Conservation (phyloP, 139 green algal species). For the Dunaliella sp. region DNA sequence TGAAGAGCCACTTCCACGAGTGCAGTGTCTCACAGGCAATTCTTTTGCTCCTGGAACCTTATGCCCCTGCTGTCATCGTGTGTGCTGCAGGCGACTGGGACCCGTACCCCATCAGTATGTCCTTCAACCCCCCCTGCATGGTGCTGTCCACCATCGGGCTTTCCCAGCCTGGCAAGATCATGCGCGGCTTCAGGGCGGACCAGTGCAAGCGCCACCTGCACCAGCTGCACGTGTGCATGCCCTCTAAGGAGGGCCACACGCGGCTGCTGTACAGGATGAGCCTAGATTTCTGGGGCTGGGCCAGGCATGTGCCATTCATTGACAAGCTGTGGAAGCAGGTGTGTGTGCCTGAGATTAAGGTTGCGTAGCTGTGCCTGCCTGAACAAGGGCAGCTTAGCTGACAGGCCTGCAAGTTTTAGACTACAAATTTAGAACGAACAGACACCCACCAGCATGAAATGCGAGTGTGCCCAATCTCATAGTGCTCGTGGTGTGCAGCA, state of each 20-base stretch:
- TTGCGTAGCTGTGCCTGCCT: too few relatives aligned
- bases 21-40: too few relatives aligned
- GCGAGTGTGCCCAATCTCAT: too few relatives aligned
- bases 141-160: constrained; percentile 88
- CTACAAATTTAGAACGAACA: too few relatives aligned
- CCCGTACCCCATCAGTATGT: constrained; percentile 98
- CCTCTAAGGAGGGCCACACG: constrained; percentile 77
- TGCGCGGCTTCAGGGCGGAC: constrained; percentile 58
- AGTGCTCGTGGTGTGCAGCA: too few relatives aligned
- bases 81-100: constrained; percentile 82
- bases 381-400: too few relatives aligned
- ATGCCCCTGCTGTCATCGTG: too few relatives aligned
- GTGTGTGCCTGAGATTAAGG: background rate
- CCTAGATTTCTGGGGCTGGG: constrained; percentile 93
- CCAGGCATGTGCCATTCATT: constrained; percentile 81
- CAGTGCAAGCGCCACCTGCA: constrained; percentile 91
- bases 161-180: constrained; percentile 85
- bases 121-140: constrained; percentile 93
- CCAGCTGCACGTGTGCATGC: constrained; percentile 97
- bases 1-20: too few relatives aligned
- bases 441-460: too few relatives aligned
- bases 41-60: too few relatives aligned
- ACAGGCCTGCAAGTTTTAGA: too few relatives aligned
- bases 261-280: constrained; percentile 97
- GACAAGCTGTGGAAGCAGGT: constrained; percentile 79